Conservation (phyloP, 495 filamentous ascomycete species). For the Aspergillus coremiiformis region DNA sequence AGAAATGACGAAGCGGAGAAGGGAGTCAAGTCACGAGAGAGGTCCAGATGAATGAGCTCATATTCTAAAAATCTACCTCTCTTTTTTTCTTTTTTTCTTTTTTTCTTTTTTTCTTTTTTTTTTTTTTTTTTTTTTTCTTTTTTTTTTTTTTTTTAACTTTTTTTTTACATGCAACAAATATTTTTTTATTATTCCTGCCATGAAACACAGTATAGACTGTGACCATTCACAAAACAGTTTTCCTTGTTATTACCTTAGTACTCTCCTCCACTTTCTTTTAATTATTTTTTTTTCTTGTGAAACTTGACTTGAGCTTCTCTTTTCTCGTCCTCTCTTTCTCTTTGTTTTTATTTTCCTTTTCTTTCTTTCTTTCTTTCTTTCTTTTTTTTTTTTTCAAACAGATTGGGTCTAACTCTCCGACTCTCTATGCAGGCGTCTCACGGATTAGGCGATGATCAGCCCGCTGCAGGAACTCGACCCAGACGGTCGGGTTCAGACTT, state of each 20-base stretch:
- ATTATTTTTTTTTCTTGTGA: neutral
- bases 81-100: neutral
- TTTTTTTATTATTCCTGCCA: no score
- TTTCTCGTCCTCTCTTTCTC: neutral
- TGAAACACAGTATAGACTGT: no score
- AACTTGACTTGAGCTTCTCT: neutral
- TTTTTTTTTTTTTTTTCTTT: no score
- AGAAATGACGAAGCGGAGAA: conserved; percentile 4
- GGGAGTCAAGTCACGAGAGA: conserved; percentile 6
- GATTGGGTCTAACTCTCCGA: neutral
- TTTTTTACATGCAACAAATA: no score
- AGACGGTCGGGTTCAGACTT: conserved; percentile 20
- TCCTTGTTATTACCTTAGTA: no score
- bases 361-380: neutral
- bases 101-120: neutral
- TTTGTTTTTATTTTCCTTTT: no score
- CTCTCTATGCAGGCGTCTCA: conserved; percentile 3
- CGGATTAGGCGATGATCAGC: conserved; percentile 19
- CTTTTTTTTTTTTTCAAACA: neutral
- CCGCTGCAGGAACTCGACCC: conserved; percentile 25
- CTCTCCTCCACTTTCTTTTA: no score
- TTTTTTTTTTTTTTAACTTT: no score
- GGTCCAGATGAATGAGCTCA: conserved; percentile 9
- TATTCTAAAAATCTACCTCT: neutral
- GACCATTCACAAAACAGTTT: no score